These are phyloP conservation scores for Talaromyces sp. DNA, from an alignment of 2,329 filamentous ascomycete species.

Conservation along the genomic window DNA sequence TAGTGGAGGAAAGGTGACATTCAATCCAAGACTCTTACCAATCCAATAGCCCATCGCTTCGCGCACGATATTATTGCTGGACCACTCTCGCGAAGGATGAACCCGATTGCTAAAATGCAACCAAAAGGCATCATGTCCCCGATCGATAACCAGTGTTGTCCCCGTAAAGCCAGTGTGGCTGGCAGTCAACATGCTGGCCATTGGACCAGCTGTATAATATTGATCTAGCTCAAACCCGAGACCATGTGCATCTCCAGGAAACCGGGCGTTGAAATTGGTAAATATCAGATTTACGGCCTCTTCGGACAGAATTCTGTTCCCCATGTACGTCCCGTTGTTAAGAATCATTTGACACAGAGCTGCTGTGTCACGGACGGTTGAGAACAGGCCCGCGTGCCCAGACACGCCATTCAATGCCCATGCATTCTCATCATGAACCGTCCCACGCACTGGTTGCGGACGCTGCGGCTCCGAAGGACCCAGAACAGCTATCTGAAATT, in stretches of 20 bases:
- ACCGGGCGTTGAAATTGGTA: slow-evolving; percentile 26
- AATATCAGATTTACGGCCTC: slow-evolving; percentile 29
- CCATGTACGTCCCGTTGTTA: slow-evolving; percentile 33
- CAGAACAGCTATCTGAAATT: slow-evolving; percentile 28
- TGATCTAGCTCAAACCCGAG: slow-evolving; percentile 30
- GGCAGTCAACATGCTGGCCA: slow-evolving; percentile 19
- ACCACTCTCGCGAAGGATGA: slow-evolving; percentile 20
- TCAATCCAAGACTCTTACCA: slow-evolving; percentile 15
- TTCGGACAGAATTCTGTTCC: slow-evolving; percentile 21
- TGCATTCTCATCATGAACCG: slow-evolving; percentile 34
- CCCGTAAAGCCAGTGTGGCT: slow-evolving; percentile 25
- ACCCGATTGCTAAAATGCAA: slow-evolving; percentile 22
- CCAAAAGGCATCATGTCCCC: slow-evolving; percentile 19
- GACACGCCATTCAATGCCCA: slow-evolving; percentile 30
- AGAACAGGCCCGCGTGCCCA: slow-evolving; percentile 33
- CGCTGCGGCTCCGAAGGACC: slow-evolving; percentile 26
- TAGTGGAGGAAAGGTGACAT: slow-evolving; percentile 16
- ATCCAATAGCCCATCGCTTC: slow-evolving; percentile 21
- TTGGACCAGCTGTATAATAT: slow-evolving; percentile 26
- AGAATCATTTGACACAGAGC: slow-evolving; percentile 33
- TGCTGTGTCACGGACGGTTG: slow-evolving; percentile 26
- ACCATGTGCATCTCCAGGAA: slow-evolving; percentile 23
- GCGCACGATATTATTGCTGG: slow-evolving; percentile 17
- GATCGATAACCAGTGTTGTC: slow-evolving; percentile 22
- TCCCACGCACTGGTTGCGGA: slow-evolving; percentile 34